Conservation (phyloP, 1,284 basidiomycete genomes). For the Sanghuangporus sanghuang region DNA sequence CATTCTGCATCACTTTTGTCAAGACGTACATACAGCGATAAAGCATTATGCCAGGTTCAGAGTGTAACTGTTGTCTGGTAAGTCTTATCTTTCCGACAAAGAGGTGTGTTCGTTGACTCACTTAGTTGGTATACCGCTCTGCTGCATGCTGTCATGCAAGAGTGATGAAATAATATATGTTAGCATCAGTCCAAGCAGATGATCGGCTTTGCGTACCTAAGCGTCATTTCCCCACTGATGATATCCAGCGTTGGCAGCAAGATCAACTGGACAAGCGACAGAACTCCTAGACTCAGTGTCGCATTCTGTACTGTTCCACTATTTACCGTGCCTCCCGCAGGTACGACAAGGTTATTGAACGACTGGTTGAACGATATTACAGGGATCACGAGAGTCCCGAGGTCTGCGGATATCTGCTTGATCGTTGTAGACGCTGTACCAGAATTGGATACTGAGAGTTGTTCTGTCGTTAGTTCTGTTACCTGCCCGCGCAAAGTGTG, state of each 20-base stretch:
- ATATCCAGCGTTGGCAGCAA: constrained; percentile 34
- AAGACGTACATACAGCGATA: background rate
- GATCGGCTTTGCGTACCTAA: constrained; percentile 28
- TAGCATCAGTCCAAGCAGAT: background rate
- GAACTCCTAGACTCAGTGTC: constrained; percentile 32
- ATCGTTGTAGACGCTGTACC: constrained; percentile 7
- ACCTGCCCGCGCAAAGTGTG: background rate
- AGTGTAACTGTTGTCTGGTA: background rate
- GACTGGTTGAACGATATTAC: constrained; percentile 32
- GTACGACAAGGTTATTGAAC: constrained; percentile 33
- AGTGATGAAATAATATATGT: background rate
- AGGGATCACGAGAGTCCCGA: constrained; percentile 5
- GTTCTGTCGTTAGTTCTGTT: background rate
- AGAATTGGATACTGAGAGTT: constrained; percentile 4
- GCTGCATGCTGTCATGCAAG: constrained; percentile 1
- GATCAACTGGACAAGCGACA: constrained; percentile 32
- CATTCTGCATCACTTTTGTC: background rate
- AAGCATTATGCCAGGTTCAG: background rate
- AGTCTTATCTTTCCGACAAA: background rate
- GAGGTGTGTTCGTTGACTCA: background rate
- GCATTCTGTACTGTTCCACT: constrained; percentile 36
- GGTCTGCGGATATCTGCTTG: background rate
- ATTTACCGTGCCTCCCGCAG: constrained; percentile 32
- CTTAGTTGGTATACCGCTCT: constrained; percentile 11
- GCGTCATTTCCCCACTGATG: constrained; percentile 29